A percentile compares a stretch with the other conserved stretches of the same genome.
phyloP scores from a whole-genome alignment of 1,139 yeast species.

The Pichia sp. region DNA sequence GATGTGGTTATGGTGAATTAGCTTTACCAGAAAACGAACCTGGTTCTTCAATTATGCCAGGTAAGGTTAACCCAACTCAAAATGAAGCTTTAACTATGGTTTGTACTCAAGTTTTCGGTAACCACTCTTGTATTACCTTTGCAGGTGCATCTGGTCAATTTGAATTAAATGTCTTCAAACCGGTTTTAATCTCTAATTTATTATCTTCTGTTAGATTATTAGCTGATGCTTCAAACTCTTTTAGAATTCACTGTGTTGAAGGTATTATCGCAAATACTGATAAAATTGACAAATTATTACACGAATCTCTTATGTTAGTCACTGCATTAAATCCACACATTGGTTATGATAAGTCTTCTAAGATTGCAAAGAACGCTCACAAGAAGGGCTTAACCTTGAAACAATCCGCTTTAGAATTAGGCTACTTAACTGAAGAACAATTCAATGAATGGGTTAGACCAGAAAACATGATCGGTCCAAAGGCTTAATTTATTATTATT shows the following conservation, averaged over 20 bases:
- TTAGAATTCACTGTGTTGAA: constrained; percentile 90
- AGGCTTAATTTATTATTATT: constrained; percentile 21
- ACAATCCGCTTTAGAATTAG: constrained; percentile 88
- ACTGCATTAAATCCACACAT: constrained; percentile 98
- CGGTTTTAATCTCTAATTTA: constrained; percentile 87
- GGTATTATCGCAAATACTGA: constrained; percentile 88
- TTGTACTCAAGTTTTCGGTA: constrained; percentile 95
- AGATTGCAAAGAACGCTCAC: constrained; percentile 98
- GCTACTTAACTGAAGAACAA: constrained; percentile 73
- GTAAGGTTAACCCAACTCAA: constrained; percentile 98
- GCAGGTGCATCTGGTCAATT: constrained; percentile 99
- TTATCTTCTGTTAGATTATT: constrained; percentile 79
- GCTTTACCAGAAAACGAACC: constrained; percentile 97
- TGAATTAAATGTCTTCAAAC: constrained; percentile 96
- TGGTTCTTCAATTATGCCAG: constrained; percentile 99
- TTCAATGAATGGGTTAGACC: constrained; percentile 97
- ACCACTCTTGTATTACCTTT: constrained; percentile 89
- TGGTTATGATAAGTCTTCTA: constrained; percentile 95
- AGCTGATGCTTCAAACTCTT: constrained; percentile 84
- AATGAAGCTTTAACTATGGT: constrained; percentile 99
- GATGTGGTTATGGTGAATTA: constrained; percentile 98
- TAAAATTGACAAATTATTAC: constrained; percentile 78
- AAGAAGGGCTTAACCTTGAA: constrained; percentile 94
- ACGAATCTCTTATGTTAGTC: constrained; percentile 95
- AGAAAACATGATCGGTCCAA: constrained; percentile 96